Evolutionary conservation across 2,329 filamentous ascomycete genomes (phyloP).

Genomic region (Leptodontidium sp.): DNA sequence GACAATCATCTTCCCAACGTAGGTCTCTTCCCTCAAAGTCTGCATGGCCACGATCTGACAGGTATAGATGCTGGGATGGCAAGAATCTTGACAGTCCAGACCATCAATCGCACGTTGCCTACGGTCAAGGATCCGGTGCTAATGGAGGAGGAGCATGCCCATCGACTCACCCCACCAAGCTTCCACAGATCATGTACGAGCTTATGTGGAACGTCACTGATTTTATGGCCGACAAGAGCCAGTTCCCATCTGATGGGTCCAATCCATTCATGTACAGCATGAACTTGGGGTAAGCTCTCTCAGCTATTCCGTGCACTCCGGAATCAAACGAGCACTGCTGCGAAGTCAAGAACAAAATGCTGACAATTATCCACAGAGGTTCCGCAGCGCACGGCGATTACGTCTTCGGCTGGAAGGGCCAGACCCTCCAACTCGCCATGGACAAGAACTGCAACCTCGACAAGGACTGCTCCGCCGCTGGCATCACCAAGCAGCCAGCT

Average conservation of each 20-base stretch:
- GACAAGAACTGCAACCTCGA: conserved; percentile 75
- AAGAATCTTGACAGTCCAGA: conserved; percentile 62
- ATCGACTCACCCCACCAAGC: conserved; percentile 67
- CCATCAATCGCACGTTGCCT: conserved; percentile 74
- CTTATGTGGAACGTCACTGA: conserved; percentile 79
- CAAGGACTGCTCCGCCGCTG: conserved; percentile 67
- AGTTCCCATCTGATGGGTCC: conserved; percentile 78
- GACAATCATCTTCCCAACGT: conserved; percentile 62
- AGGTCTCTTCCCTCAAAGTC: neutral
- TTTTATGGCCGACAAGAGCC: conserved; percentile 62
- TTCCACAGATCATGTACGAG: conserved; percentile 83
- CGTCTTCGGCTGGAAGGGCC: conserved; percentile 76
- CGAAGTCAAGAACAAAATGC: neutral
- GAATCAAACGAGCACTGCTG: too few relatives aligned
- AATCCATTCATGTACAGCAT: conserved; percentile 62
- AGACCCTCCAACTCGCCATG: conserved; percentile 73
- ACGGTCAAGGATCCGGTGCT: conserved; percentile 70
- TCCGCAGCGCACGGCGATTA: conserved; percentile 82
- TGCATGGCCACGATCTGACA: conserved; percentile 52
- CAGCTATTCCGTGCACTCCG: too few relatives aligned
- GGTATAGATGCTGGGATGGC: conserved; percentile 82
- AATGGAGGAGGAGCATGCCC: conserved; percentile 77
- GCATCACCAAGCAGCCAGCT: conserved; percentile 54
- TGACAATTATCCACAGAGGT: conserved; percentile 53
- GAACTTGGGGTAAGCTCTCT: conserved; percentile 28